phyloP scores from a whole-genome alignment of 805 yeast genomes.

The Wickerhamiella slavikovae region DNA sequence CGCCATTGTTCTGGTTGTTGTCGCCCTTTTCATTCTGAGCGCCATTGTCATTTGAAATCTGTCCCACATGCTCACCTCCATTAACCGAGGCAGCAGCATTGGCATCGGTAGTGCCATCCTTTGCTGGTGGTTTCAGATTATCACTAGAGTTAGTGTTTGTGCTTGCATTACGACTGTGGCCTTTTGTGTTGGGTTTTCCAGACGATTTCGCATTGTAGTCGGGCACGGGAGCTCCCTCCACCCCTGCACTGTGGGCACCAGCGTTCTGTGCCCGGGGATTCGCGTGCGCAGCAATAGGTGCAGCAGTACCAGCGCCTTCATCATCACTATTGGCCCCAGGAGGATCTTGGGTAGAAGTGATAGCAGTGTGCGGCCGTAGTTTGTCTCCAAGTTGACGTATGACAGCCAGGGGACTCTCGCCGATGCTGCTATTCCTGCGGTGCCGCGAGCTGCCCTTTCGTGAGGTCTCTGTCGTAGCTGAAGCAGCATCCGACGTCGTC shows the following conservation, averaged over 20 bases:
- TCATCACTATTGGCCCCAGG: constrained; percentile 12
- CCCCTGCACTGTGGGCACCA: constrained; percentile 4
- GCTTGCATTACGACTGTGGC: background rate
- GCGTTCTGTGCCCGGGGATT: constrained; percentile 12
- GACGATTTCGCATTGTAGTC: background rate
- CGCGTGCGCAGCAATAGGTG: constrained; percentile 14
- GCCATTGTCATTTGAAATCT: background rate
- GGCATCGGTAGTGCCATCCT: constrained; percentile 2
- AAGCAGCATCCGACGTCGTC: too few relatives aligned
- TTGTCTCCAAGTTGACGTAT: constrained; percentile 9
- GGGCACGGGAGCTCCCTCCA: background rate
- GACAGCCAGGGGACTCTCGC: constrained; percentile 6
- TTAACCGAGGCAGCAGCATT: constrained; percentile 1
- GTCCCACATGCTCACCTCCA: background rate
- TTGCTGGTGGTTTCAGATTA: constrained; percentile 1
- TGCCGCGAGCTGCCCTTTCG: too few relatives aligned
- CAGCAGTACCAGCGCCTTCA: constrained; percentile 14
- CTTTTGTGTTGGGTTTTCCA: background rate
- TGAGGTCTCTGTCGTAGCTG: too few relatives aligned
- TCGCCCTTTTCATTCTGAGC: constrained; percentile 1
- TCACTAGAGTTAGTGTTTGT: background rate
- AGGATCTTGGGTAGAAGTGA: constrained; percentile 12
- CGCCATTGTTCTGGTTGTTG: constrained; percentile 1
- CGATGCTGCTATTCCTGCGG: too few relatives aligned
- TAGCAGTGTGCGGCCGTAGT: constrained; percentile 13